These are phyloP conservation scores for Ichthyophthirius multifiliis DNA, from an alignment of 169 alveolate species.

Conservation along the genomic window DNA sequence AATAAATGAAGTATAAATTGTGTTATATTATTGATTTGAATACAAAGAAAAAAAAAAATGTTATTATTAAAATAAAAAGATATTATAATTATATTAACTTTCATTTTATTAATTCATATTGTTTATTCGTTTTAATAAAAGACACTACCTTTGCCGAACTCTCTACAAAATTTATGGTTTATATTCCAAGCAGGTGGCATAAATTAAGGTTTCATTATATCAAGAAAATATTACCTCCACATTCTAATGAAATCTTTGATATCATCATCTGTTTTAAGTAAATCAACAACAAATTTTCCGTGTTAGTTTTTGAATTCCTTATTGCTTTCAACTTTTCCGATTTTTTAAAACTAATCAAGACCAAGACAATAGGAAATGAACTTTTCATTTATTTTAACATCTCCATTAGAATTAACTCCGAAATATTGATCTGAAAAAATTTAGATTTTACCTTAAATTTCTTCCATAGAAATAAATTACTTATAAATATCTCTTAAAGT, in stretches of 20 bases:
- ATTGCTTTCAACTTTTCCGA: not conserved
- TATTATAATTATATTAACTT: too few species aligned
- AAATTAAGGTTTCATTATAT: constrained; percentile 60
- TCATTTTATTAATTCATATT: too few species aligned
- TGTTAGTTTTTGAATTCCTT: constrained; percentile 35
- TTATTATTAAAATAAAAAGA: too few species aligned
- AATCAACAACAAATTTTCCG: constrained; percentile 47
- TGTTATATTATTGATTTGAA: too few species aligned
- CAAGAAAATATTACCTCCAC: constrained; percentile 76
- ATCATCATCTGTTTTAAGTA: constrained; percentile 30
- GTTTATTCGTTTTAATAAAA: not conserved
- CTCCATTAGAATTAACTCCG: not conserved
- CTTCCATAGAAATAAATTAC: not conserved
- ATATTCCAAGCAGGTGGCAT: constrained; percentile 60
- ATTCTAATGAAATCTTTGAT: constrained; percentile 45
- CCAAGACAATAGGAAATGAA: not conserved
- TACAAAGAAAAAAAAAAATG: too few species aligned
- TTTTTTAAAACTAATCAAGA: not conserved
- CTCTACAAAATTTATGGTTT: constrained; percentile 15
- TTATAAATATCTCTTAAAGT: not conserved
- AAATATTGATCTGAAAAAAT: not conserved
- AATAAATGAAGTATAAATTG: too few species aligned
- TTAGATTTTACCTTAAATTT: not conserved
- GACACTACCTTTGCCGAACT: not conserved
- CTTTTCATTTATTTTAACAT: constrained; percentile 1